Conservation (phyloP, 371 early-diverging fungal species). For the Zopfochytrium polystomum region DNA sequence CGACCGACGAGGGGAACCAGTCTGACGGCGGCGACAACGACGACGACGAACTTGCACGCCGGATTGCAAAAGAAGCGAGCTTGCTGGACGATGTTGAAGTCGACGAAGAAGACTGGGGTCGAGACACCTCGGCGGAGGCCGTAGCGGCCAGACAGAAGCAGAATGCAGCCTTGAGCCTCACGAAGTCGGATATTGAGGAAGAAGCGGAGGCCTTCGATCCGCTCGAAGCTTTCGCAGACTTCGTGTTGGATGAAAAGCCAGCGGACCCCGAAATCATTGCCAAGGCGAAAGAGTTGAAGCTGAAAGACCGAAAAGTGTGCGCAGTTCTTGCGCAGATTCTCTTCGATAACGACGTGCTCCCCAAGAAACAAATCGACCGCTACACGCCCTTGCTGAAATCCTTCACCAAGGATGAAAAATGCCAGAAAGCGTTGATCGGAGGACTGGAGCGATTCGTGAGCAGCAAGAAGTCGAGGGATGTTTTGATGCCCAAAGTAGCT, state of each 20-base stretch:
- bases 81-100: too few relatives aligned
- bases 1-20: constrained; percentile 42
- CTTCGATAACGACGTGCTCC: constrained; percentile 39
- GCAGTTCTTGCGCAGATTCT: constrained; percentile 43
- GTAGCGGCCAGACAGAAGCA: constrained; percentile 74
- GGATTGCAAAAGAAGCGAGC: constrained; percentile 53
- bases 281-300: constrained; percentile 73
- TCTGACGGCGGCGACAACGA: constrained; percentile 41
- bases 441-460: constrained; percentile 88
- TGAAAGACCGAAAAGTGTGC: constrained; percentile 62
- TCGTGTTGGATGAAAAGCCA: constrained; percentile 57
- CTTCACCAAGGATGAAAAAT: constrained; percentile 75
- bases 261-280: constrained; percentile 68
- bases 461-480: constrained; percentile 29
- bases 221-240: constrained; percentile 46
- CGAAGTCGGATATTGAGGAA: constrained; percentile 60
- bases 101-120: constrained; percentile 80
- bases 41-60: constrained; percentile 25
- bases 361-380: constrained; percentile 37
- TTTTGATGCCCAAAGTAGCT: constrained; percentile 69
- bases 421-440: constrained; percentile 84
- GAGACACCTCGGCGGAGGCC: constrained; percentile 75
- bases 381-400: constrained; percentile 62
- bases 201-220: constrained; percentile 30
- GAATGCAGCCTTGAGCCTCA: constrained; percentile 40